Percentiles rank a stretch among this genome's conserved stretches.
These are phyloP conservation scores for Macrotyloma uniflorum DNA, from an alignment of 306 rosid species.

Conservation along the genomic window DNA sequence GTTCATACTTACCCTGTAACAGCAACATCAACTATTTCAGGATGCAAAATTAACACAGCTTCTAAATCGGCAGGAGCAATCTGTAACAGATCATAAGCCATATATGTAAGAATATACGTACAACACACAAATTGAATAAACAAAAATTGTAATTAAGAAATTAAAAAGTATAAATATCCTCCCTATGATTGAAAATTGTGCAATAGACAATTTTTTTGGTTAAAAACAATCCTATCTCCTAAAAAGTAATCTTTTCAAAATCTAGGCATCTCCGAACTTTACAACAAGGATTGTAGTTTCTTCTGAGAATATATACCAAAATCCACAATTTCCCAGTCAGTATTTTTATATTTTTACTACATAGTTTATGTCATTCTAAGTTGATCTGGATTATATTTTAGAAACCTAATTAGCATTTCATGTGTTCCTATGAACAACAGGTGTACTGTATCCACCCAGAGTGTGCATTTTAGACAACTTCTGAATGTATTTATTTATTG, in stretches of 20 bases:
- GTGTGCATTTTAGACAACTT: background rate
- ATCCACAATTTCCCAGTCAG: background rate
- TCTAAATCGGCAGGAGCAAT: constrained; percentile 64
- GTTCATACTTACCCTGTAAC: constrained; percentile 43
- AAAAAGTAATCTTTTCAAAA: background rate
- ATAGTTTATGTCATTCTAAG: constrained; percentile 4
- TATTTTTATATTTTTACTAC: background rate
- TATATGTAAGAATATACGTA: background rate
- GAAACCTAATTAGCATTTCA: background rate
- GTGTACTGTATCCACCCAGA: background rate
- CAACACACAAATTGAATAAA: too few relatives aligned
- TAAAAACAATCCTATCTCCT: background rate
- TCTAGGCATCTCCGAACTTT: background rate
- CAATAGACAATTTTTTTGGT: background rate
- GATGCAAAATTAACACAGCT: constrained; percentile 45
- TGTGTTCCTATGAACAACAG: constrained; percentile 6
- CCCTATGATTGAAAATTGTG: background rate
- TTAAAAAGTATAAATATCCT: background rate
- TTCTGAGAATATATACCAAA: background rate
- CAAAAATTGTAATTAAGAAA: background rate
- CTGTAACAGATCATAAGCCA: constrained; percentile 40
- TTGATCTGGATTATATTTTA: background rate
- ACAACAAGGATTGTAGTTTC: constrained; percentile 11
- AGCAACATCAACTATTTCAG: constrained; percentile 57
- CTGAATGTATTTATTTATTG: background rate